Evolutionary conservation across 768 basidiomycete genomes (phyloP).

Genomic region (Macrolepiota dolichaula): DNA sequence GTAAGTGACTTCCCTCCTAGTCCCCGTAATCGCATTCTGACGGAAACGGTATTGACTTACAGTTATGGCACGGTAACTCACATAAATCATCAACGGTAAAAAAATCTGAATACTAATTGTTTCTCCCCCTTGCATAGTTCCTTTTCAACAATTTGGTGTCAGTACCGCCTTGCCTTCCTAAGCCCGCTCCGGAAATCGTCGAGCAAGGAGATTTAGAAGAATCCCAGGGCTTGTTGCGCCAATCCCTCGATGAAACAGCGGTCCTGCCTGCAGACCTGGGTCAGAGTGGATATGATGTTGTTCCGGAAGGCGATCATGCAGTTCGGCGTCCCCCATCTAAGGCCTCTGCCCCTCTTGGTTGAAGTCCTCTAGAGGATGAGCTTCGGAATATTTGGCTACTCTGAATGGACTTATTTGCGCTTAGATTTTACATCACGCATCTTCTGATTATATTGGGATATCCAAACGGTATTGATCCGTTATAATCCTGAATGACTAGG

Average conservation of each 20-base stretch:
- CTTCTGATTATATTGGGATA: neutral
- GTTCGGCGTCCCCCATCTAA: conserved; percentile 12
- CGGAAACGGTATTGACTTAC: conserved; percentile 5
- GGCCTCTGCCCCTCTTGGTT: neutral
- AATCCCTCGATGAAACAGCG: conserved; percentile 76
- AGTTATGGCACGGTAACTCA: conserved; percentile 86
- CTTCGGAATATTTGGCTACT: neutral
- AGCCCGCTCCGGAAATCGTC: conserved; percentile 28
- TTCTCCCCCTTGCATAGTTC: conserved; percentile 47
- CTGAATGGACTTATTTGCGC: neutral
- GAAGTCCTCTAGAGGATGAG: conserved; percentile 8
- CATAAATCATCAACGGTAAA: conserved; percentile 11
- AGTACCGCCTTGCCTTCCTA: conserved; percentile 58
- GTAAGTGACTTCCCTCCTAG: conserved; percentile 43
- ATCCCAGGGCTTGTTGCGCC: conserved; percentile 44
- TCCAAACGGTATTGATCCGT: neutral
- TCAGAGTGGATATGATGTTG: conserved; percentile 80
- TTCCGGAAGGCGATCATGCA: conserved; percentile 49
- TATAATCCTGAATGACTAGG: neutral
- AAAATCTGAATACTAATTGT: conserved; percentile 5
- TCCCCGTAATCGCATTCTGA: neutral
- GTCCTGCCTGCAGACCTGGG: conserved; percentile 76
- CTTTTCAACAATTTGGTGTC: conserved; percentile 84
- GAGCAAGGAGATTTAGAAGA: conserved; percentile 53
- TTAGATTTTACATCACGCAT: neutral